Percentiles rank a stretch among this genome's conserved stretches.
These are phyloP conservation scores for Pisolithus tinctorius DNA, from an alignment of 768 basidiomycete species.

Conservation along the genomic window DNA sequence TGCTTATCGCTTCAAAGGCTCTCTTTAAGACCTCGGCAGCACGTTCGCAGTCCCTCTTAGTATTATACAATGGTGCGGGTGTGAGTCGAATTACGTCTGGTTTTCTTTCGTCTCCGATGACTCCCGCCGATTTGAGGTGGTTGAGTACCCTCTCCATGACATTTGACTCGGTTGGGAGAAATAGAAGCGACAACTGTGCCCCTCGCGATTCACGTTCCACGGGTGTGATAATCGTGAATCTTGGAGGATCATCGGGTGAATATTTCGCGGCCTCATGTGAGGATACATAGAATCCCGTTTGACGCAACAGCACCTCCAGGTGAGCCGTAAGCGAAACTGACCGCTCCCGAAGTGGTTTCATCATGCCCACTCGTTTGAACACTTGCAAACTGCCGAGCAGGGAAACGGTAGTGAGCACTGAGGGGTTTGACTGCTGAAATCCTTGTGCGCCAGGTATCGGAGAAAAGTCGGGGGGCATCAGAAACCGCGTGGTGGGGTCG, in stretches of 20 bases:
- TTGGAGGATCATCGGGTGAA: slow-evolving; percentile 24
- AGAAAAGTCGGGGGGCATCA: slow-evolving; percentile 79
- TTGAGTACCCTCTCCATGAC: slow-evolving; percentile 69
- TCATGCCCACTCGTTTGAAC: slow-evolving; percentile 75
- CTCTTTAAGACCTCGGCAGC: slow-evolving; percentile 62
- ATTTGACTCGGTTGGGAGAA: slow-evolving; percentile 50
- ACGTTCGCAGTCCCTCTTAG: slow-evolving; percentile 65
- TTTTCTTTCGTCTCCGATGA: slow-evolving; percentile 86
- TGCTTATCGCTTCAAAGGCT: slow-evolving; percentile 33
- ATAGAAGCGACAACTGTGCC: slow-evolving; percentile 81
- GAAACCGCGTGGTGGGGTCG: slow-evolving; percentile 77
- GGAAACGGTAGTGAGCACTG: slow-evolving; percentile 69
- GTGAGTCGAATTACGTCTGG: slow-evolving; percentile 91
- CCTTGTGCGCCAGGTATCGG: slow-evolving; percentile 89
- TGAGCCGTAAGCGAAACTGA: slow-evolving; percentile 63
- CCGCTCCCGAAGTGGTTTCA: slow-evolving; percentile 59
- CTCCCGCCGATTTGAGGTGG: slow-evolving; percentile 57
- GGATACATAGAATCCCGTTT: slow-evolving; percentile 60
- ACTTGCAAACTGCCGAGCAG: slow-evolving; percentile 78
- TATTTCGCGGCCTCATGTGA: slow-evolving; percentile 27
- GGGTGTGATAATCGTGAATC: slow-evolving; percentile 95
- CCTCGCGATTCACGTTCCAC: slow-evolving; percentile 59
- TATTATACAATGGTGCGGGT: slow-evolving; percentile 84
- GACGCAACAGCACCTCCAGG: slow-evolving; percentile 57
- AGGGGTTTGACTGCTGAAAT: slow-evolving; percentile 95